Base-by-base conservation (phyloP, 2,329 filamentous ascomycete genomes). In the Fusarium chuoi region DNA sequence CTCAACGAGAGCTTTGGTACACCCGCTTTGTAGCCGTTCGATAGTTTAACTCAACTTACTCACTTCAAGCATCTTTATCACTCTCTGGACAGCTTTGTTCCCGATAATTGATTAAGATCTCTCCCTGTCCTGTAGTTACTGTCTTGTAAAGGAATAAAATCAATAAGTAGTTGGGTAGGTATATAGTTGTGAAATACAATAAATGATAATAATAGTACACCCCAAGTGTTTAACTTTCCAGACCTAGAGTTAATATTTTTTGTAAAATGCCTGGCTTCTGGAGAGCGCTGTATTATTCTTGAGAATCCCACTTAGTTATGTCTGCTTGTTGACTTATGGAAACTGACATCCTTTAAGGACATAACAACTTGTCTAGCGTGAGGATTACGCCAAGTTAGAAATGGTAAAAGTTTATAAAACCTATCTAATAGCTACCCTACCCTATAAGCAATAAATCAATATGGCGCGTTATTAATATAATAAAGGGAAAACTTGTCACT, bases 1-100 rank as follows among this genome's bases (percentile, higher is more conserved):
- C 24, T 46, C 51, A 9, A 52, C 65, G 51, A 35, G 42, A 71
- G 56, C 24, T 55, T 65, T 6, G 18, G n/a, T 33, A 20, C 41
- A 71, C 48, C 30, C 36, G 20, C 41, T 44, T 39, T 14, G 28
- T 48, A 65, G 42, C 49, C 35, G 17, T 33, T 56, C 8, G 30
- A 54, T 70, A 56, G 46, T 55, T 20, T 3, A 62, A 62, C 54
- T 60, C 9, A 56, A 57, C 52, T 20, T 38, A 46, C 28, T 54
- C 17, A 18, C 13, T 41, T 38, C 3, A 22, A n/a, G 17, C 24
- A 49, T 44, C 2, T n/a, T 30, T 24, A 20, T 22, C 17, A 56
- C 35, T 39, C 44, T 33, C 28, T 1, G 20, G 12, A n/a, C 5
- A 17, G 12, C 38, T 24, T 24, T 39, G 15, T 22, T 7, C 46